Conservation (phyloP, 2,329 filamentous ascomycete genomes). For the Colletotrichum navitas region DNA sequence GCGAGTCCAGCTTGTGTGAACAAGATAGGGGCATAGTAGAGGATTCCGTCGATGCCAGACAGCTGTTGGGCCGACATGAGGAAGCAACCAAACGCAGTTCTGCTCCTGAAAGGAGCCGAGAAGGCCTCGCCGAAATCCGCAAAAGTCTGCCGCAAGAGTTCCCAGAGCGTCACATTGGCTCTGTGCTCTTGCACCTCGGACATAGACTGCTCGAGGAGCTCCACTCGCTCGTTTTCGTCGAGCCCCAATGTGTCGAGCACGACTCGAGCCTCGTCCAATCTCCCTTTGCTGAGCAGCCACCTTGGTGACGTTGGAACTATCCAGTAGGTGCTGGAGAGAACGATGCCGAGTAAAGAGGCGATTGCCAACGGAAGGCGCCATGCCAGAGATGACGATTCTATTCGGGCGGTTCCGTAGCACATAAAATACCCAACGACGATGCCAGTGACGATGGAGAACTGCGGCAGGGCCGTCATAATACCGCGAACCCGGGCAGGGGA, state of each 20-base stretch:
- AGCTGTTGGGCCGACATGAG: slow-evolving; percentile 71
- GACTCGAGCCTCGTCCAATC: slow-evolving; percentile 57
- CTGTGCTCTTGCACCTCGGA: slow-evolving; percentile 44
- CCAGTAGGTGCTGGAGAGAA: slow-evolving; percentile 47
- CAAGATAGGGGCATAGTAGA: slow-evolving; percentile 72
- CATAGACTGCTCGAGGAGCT: slow-evolving; percentile 47
- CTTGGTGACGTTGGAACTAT: slow-evolving; percentile 65
- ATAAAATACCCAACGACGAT: slow-evolving; percentile 70
- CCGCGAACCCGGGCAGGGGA: slow-evolving; percentile 65
- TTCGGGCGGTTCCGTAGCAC: slow-evolving; percentile 67
- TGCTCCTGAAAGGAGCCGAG: slow-evolving; percentile 53
- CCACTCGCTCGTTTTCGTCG: slow-evolving; percentile 58
- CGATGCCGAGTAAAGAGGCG: slow-evolving; percentile 52
- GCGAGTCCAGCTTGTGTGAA: slow-evolving; percentile 71
- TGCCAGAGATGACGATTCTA: slow-evolving; percentile 59
- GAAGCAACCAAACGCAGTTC: slow-evolving; percentile 67
- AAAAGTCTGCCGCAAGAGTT: slow-evolving; percentile 48
- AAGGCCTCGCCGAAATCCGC: slow-evolving; percentile 47
- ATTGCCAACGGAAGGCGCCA: slow-evolving; percentile 68
- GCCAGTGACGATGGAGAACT: slow-evolving; percentile 65
- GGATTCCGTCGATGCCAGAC: slow-evolving; percentile 70
- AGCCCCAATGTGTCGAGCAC: slow-evolving; percentile 58
- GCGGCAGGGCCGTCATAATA: slow-evolving; percentile 64
- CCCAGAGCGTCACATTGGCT: slow-evolving; percentile 48
- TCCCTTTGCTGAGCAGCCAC: slow-evolving; percentile 63